Evolutionary conservation across 2,329 filamentous ascomycete genomes (phyloP).

Genomic region (Colletotrichum tabaci): DNA sequence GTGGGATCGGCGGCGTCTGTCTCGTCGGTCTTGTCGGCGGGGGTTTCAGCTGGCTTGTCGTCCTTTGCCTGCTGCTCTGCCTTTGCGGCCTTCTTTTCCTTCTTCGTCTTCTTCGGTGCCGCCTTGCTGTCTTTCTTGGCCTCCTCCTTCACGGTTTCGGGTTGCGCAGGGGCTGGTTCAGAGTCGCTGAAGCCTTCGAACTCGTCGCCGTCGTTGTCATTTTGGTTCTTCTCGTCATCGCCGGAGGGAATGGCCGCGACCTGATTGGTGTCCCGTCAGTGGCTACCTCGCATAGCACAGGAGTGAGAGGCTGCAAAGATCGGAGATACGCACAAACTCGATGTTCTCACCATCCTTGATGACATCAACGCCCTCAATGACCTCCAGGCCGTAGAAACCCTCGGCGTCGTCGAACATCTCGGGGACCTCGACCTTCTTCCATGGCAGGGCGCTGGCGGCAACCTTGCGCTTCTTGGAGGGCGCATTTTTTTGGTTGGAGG

Average conservation of each 20-base stretch:
- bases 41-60: conserved; percentile 23
- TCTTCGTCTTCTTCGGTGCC: conserved; percentile 47
- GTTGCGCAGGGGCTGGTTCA: conserved; percentile 47
- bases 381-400: conserved; percentile 92
- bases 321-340: conserved; percentile 64
- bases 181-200: conserved; percentile 77
- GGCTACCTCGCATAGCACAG: neutral
- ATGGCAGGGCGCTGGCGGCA: conserved; percentile 65
- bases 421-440: conserved; percentile 76
- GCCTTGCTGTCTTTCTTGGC: conserved; percentile 49
- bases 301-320: neutral
- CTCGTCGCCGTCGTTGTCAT: conserved; percentile 63
- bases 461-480: conserved; percentile 56
- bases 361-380: conserved; percentile 93
- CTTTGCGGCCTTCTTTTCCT: conserved; percentile 48
- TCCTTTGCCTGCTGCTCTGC: conserved; percentile 51
- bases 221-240: conserved; percentile 28
- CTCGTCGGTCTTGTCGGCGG: neutral
- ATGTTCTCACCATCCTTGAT: conserved; percentile 74
- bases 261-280: neutral
- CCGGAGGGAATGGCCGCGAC: conserved; percentile 20
- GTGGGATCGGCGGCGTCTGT: neutral
- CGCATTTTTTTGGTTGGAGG: conserved; percentile 4
- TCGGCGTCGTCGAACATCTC: conserved; percentile 90
- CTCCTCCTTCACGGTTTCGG: conserved; percentile 49